Base-by-base conservation (phyloP, 352 stramenopile genomes). In the Globisporangium ultimum region DNA sequence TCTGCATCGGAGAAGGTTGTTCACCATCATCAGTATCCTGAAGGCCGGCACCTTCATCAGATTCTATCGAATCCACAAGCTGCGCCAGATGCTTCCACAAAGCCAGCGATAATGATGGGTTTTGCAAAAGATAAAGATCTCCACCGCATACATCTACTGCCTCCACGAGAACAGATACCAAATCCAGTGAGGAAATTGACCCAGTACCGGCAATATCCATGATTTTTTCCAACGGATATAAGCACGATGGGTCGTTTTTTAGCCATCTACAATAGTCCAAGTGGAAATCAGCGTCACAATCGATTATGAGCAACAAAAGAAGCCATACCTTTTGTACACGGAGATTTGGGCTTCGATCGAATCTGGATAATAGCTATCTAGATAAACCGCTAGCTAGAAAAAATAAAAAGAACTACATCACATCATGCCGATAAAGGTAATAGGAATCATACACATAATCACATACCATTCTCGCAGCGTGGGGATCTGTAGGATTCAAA, bases 381-480 rank as follows among this genome's bases (percentile, higher is more conserved):
- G 63, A 52, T 75, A 81, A 7, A 61, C 43, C 42, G 57, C 66
- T 41, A 87, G 64, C 72, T 84, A 20, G 14, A 10, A 36, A 10
- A 36, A 36, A 50, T 3, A 46, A 17, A 14, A 55, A 32, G 2
- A 36, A 21, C 21, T 18, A 42, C 18, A 32, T 49, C 40, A 13
- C 2, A 47, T 17, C 4, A 48, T 50, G 48, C 21, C 17, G 17
- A 36, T 10, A 36, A 36, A 36, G 7, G 8, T 28, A 36, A 36
- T 10, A 36, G 3, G 28, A 36, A 36, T 0, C 8, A 36, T 10
- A 5, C 28, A 10, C 28, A 36, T 36, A 36, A 36, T 36, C 5
- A 36, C 28, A 36, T 28, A 93, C 84, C 84, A 94, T 87, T 66
- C 72, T 71, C 36, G 76, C 58, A 15, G 70, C 80, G 48, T 92